Base-by-base conservation (phyloP, 768 basidiomycete genomes). In the Trametes gibbosa region DNA sequence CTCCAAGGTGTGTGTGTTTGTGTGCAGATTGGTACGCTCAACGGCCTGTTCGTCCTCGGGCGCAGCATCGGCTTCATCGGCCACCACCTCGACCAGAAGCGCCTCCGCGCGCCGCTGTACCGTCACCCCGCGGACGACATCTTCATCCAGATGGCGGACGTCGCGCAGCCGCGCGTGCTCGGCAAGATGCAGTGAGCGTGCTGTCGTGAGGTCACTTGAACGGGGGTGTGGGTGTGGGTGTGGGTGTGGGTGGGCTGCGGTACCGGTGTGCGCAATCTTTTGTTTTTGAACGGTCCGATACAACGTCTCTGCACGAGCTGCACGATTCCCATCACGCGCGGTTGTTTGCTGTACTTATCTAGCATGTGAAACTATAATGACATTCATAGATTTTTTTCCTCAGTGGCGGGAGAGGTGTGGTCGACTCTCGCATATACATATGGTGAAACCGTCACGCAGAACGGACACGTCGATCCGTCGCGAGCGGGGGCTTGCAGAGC, bases 41-140 rank as follows among this genome's bases (percentile, higher is more conserved):
- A 98, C 71, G 96, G 95, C 58, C 81, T 99, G 59, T 98, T 98
- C 77, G 96, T 99, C 46, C 87, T 98, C 54, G 96, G 96, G 47
- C 92, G 96, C 65, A 93, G 90, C 73, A 97, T 97, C 73, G 96
- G 95, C 65, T 97, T 98, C 84, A 94, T 96, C 68, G 94, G 94
- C 40, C 93, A 92, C 78, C 92, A 92, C 72, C 85, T 95, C 49
- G 96, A 98, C 79, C 96, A 98, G 83, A 95, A 95, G 83, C 84
- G 94, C 66, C 84, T 96, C 71, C 86, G 89, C 62, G 92, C 92
- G 37, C 92, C 92, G 43, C 80, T 98, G 53, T 96, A 98, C 84
- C 87, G 95, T 65, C 92, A 92, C 76, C 94, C 94, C 62, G 91
- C 93, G 3, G 94, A 95, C 74, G 93, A 95, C 71, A 94, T 95